Evolutionary conservation across 2,329 filamentous ascomycete genomes (phyloP), one percentile per base, ranked within the genome.

Genomic region (Epichloe hybrida): DNA sequence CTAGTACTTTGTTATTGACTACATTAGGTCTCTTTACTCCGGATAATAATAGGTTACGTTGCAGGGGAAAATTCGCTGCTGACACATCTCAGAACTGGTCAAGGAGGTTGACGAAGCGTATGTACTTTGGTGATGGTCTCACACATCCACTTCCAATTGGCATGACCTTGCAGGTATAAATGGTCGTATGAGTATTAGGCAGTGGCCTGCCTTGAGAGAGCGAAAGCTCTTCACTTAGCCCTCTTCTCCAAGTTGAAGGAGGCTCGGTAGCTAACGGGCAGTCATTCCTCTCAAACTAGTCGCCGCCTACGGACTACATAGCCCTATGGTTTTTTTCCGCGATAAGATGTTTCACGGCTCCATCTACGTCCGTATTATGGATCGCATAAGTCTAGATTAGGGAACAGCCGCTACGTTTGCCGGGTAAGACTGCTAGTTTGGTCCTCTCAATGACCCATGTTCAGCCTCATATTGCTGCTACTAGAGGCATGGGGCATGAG

Each of bases 401-500:
- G 39, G 39, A 40, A 36, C 27, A 31, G n/a, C 27, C 17, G 11
- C 23, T 45, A 38, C 36, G 3, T 38, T 7, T n/a, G 17, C 21
- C 5, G 43, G 43, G 43, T 12, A 17, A 46, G 31, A 36, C 15
- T 21, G 31, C 17, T 31, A 36, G 35, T 6, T 36, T 46, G 31
- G 31, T 6, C n/a, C n/a, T 36, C n/a, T 46, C 9, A 31, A 31
- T 46, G 43, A 46, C 31, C 43, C 31, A 21, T 36, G 31, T 46
- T 36, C 31, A 34, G 31, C 15, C 31, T 36, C 6, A 36, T 21
- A 36, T 15, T 46, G 31, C 36, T 46, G 31, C 36, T 21, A 21
- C 43, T n/a, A 21, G 43, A 46, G 60, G 55, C 20, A 66, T 61
- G 61, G 61, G 45, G 42, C 46, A 59, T 54, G 57, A 56, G 51